Evolutionary conservation across 331 rosid species (phyloP).

Genomic region (Stylosanthes scabra): DNA sequence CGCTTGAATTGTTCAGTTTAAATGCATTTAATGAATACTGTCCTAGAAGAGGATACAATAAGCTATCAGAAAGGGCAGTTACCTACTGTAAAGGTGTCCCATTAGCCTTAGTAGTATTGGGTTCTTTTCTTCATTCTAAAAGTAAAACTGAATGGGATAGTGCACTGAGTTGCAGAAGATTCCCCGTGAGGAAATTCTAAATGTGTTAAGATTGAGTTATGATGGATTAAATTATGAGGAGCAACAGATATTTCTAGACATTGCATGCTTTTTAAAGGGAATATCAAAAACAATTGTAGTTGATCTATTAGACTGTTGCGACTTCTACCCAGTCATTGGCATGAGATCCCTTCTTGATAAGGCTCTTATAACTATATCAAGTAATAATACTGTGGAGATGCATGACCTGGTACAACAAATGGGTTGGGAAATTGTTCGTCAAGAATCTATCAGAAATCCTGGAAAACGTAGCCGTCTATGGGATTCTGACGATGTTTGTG

Average conservation of each 20-base stretch:
- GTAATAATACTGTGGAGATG: background rate
- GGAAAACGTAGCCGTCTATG: background rate
- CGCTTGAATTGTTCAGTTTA: conserved; percentile 6
- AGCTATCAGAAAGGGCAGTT: background rate
- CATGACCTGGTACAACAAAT: conserved; percentile 15
- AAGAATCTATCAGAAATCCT: background rate
- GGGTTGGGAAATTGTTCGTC: background rate
- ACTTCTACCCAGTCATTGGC: background rate
- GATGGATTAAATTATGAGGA: background rate
- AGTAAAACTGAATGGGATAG: background rate
- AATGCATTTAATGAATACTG: background rate
- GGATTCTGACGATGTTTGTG: background rate
- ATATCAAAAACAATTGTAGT: background rate
- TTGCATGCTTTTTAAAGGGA: conserved; percentile 24
- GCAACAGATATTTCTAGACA: conserved; percentile 21
- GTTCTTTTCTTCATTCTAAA: background rate
- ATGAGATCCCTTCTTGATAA: conserved; percentile 17
- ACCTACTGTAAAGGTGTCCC: conserved; percentile 26
- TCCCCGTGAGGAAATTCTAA: background rate
- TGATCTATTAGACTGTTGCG: background rate
- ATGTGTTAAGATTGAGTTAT: conserved; percentile 14
- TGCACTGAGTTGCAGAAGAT: background rate
- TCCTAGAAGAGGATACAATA: background rate
- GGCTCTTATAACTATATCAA: conserved; percentile 13
- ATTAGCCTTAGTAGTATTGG: background rate